Percentiles rank a stretch among this genome's conserved stretches.
phyloP scores from a whole-genome alignment of 768 basidiomycete genomes.

The Lactarius deliciosus region DNA sequence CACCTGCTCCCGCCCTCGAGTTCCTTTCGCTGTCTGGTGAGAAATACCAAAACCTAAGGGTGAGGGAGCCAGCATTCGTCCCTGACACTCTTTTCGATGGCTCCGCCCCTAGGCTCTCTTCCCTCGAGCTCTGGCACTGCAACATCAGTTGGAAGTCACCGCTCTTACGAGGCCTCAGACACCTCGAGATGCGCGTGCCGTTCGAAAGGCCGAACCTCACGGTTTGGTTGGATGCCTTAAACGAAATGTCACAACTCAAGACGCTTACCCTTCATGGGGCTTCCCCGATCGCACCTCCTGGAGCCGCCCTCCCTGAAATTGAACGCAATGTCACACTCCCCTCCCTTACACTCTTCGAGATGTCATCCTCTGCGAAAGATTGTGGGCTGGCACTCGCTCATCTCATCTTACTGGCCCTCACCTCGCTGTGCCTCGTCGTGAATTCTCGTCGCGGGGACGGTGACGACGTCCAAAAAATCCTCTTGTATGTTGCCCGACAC shows the following conservation, averaged over 20 bases:
- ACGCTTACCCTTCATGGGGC: neutral
- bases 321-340: neutral
- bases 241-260: conserved; percentile 3
- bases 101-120: conserved; percentile 1
- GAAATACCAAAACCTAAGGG: too few species aligned
- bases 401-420: neutral
- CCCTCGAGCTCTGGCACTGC: neutral
- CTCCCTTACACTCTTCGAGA: neutral
- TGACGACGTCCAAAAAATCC: neutral
- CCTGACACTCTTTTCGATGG: neutral
- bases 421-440: neutral
- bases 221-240: conserved; percentile 10
- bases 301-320: neutral
- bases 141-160: conserved; percentile 14
- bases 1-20: neutral
- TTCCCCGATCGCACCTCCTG: neutral
- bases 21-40: neutral
- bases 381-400: neutral
- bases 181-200: neutral
- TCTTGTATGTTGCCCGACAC: neutral
- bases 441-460: neutral
- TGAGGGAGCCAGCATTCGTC: neutral
- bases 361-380: neutral
- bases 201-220: neutral
- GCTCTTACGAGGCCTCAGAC: conserved; percentile 2